Evolutionary conservation across 2,329 filamentous ascomycete species (phyloP).

Genomic region (Aureobasidium pullulans): DNA sequence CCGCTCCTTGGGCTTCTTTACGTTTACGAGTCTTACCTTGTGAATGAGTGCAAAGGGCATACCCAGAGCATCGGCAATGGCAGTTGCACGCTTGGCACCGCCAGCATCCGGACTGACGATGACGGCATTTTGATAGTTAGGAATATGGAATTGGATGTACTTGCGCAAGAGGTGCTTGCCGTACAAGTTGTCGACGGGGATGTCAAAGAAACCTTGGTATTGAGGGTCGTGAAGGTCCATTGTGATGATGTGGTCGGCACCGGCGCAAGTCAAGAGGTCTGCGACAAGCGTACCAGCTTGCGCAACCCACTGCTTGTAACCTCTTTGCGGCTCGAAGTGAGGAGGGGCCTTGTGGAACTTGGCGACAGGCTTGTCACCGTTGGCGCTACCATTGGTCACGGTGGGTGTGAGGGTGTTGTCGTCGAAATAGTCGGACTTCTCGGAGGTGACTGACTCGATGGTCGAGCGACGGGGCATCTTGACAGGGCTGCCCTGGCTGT

Average conservation of each 20-base stretch:
- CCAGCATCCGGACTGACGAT: constrained; percentile 95
- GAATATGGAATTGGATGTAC: constrained; percentile 71
- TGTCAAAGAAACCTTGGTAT: constrained; percentile 98
- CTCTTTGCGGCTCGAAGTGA: constrained; percentile 70
- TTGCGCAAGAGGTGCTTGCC: constrained; percentile 64
- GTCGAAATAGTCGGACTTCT: constrained; percentile 22
- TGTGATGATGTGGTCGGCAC: constrained; percentile 93
- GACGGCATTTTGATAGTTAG: constrained; percentile 76
- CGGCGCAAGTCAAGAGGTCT: constrained; percentile 88
- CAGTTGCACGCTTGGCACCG: constrained; percentile 90
- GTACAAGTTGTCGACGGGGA: constrained; percentile 96
- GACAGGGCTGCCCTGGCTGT: constrained; percentile 10
- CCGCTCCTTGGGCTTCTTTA: not conserved
- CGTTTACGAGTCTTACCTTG: constrained; percentile 56
- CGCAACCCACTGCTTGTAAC: constrained; percentile 98
- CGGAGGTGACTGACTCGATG: constrained; percentile 25
- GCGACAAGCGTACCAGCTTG: constrained; percentile 93
- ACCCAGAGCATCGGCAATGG: constrained; percentile 85
- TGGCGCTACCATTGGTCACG: constrained; percentile 39
- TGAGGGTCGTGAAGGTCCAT: constrained; percentile 96
- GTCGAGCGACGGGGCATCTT: constrained; percentile 17
- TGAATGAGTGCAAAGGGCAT: constrained; percentile 97
- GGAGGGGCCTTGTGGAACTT: constrained; percentile 44
- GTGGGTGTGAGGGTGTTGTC: constrained; percentile 16
- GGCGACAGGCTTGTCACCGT: constrained; percentile 51